Conservation (phyloP, 1,284 basidiomycete species). For the Moniliella sp. region DNA sequence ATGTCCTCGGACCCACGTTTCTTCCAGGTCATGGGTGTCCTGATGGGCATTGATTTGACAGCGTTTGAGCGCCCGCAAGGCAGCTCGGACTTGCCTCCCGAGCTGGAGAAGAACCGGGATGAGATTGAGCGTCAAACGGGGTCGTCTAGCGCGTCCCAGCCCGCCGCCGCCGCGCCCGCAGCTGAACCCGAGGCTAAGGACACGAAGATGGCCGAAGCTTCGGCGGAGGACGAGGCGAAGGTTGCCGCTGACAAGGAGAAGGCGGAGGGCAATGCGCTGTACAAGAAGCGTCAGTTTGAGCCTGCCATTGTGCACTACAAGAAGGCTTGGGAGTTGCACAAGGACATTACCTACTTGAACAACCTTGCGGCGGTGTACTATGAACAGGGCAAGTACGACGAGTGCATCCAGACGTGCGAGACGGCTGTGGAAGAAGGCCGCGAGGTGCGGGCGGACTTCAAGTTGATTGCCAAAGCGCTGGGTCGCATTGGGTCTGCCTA, state of each 20-base stretch:
- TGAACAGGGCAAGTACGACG: constrained; percentile 73
- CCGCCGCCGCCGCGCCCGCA: constrained; percentile 24
- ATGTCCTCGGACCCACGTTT: constrained; percentile 58
- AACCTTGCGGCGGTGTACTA: constrained; percentile 58
- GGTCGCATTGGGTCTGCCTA: constrained; percentile 74
- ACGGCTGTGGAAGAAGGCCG: constrained; percentile 87
- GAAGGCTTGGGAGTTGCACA: constrained; percentile 77
- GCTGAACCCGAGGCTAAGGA: too few relatives aligned
- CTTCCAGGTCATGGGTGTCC: constrained; percentile 67
- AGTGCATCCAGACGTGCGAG: constrained; percentile 72
- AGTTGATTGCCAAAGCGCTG: constrained; percentile 49
- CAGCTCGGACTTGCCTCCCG: constrained; percentile 55
- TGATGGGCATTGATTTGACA: constrained; percentile 82
- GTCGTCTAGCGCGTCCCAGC: too few relatives aligned
- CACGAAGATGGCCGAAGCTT: constrained; percentile 8
- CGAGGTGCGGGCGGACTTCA: constrained; percentile 41
- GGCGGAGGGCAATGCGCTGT: constrained; percentile 52
- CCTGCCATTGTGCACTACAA: constrained; percentile 35
- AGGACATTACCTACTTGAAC: constrained; percentile 70
- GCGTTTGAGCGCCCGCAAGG: constrained; percentile 66
- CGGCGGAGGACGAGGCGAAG: constrained; percentile 10
- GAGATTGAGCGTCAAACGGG: constrained; percentile 26
- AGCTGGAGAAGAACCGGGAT: constrained; percentile 31
- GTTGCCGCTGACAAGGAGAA: constrained; percentile 26
- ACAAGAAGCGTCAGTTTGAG: constrained; percentile 52